Percentiles rank a stretch among this genome's conserved stretches.
Conservation (phyloP, 306 rosid species). For the Prosopis cineraria region DNA sequence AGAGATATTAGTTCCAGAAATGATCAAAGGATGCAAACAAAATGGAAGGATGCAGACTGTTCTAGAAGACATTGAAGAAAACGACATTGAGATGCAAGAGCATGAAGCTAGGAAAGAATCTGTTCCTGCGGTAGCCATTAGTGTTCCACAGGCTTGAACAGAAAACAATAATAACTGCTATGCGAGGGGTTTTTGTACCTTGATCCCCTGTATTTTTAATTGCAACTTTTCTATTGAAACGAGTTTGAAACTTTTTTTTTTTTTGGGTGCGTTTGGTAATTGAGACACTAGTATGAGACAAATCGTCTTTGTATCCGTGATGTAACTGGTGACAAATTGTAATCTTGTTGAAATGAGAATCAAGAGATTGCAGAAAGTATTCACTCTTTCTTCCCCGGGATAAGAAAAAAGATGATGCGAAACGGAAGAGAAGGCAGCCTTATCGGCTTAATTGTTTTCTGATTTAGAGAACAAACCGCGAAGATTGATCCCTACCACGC, state of each 20-base stretch:
- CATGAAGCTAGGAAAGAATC: conserved; percentile 27
- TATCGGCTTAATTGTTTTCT: too few relatives aligned
- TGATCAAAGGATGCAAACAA: conserved; percentile 25
- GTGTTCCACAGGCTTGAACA: conserved; percentile 43
- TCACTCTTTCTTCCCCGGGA: background rate
- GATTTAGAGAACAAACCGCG: background rate
- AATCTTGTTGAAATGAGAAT: background rate
- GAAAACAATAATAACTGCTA: conserved; percentile 29
- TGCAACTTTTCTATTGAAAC: background rate
- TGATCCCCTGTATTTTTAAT: conserved; percentile 13
- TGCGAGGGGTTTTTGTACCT: conserved; percentile 35
- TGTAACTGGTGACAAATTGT: conserved; percentile 43
- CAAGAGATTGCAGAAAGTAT: background rate
- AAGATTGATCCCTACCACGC: background rate
- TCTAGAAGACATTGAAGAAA: conserved; percentile 43
- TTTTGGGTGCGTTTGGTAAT: conserved; percentile 7
- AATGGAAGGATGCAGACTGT: conserved; percentile 45
- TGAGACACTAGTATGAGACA: conserved; percentile 39
- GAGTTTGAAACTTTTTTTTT: conserved; percentile 8
- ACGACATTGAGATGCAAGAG: conserved; percentile 60
- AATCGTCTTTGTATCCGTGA: conserved; percentile 22
- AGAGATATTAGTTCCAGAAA: conserved; percentile 33
- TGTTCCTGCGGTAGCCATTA: conserved; percentile 30
- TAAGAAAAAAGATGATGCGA: background rate
- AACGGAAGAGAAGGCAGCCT: background rate